These are phyloP conservation scores for Fusarium cicatricum DNA, from an alignment of 2,329 filamentous ascomycete genomes.

Conservation along the genomic window DNA sequence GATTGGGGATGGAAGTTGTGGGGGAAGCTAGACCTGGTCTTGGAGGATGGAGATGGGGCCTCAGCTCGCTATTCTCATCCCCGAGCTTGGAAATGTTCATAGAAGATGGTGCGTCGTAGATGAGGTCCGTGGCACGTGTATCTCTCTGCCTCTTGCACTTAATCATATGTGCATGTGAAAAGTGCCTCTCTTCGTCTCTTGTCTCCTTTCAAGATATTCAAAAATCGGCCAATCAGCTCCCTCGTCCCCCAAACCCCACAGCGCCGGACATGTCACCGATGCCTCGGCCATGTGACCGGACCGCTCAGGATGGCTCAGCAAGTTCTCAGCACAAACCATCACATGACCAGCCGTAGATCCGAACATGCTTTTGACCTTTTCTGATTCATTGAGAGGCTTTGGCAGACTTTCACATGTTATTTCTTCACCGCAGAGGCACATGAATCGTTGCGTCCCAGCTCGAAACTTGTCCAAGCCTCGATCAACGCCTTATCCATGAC, in stretches of 20 bases:
- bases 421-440: background rate
- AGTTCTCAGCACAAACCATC: background rate
- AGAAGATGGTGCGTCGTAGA: background rate
- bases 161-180: slow-evolving; percentile 23
- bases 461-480: slow-evolving; percentile 3
- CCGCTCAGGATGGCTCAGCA: background rate
- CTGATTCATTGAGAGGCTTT: background rate
- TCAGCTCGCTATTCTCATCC: slow-evolving; percentile 18
- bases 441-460: slow-evolving; percentile 21
- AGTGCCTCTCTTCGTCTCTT: slow-evolving; percentile 7
- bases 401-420: slow-evolving; percentile 26
- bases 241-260: slow-evolving; percentile 29
- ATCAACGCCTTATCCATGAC: slow-evolving; percentile 23
- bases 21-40: slow-evolving; percentile 18
- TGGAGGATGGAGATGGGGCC: background rate
- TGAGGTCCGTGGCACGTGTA: slow-evolving; percentile 8
- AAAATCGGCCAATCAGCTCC: slow-evolving; percentile 15
- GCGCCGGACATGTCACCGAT: slow-evolving; percentile 34
- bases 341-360: slow-evolving; percentile 21
- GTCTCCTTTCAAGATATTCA: background rate
- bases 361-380: background rate
- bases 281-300: slow-evolving; percentile 31
- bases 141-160: background rate
- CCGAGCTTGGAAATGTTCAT: slow-evolving; percentile 4
- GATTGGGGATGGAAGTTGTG: slow-evolving; percentile 27